These are phyloP conservation scores for Dryas drummondii DNA, from an alignment of 306 rosid species.

Conservation along the genomic window DNA sequence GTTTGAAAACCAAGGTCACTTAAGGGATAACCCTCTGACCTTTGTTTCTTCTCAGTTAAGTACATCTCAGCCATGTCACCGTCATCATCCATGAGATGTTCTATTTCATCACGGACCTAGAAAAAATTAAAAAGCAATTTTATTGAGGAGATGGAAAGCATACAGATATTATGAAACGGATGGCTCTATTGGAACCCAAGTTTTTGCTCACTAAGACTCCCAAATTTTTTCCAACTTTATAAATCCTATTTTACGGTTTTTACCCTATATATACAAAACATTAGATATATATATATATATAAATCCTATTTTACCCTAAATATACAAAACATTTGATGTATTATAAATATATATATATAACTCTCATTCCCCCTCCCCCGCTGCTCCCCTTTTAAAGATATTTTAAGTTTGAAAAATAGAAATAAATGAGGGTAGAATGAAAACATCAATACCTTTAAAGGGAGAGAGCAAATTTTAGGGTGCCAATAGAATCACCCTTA, in stretches of 20 bases:
- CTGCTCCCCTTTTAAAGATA: not conserved
- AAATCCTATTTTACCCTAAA: not conserved
- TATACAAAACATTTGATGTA: not conserved
- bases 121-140: constrained; percentile 25
- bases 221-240: not conserved
- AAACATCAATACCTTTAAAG: not conserved
- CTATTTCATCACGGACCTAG: constrained; percentile 55
- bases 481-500: not conserved
- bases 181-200: constrained; percentile 7
- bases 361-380: not conserved
- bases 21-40: constrained; percentile 38
- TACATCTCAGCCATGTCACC: constrained; percentile 59
- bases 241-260: not conserved
- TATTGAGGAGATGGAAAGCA: constrained; percentile 14
- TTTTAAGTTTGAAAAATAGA: not conserved
- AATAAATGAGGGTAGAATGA: not conserved
- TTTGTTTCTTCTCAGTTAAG: constrained; percentile 48
- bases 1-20: constrained; percentile 49
- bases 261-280: not conserved
- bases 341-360: not conserved
- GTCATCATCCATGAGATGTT: constrained; percentile 54
- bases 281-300: not conserved
- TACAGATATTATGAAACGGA: constrained; percentile 2
- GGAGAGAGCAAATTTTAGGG: not conserved
- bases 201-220: not conserved